phyloP scores from a whole-genome alignment of 306 rosid species.

The Castanea mollissima region DNA sequence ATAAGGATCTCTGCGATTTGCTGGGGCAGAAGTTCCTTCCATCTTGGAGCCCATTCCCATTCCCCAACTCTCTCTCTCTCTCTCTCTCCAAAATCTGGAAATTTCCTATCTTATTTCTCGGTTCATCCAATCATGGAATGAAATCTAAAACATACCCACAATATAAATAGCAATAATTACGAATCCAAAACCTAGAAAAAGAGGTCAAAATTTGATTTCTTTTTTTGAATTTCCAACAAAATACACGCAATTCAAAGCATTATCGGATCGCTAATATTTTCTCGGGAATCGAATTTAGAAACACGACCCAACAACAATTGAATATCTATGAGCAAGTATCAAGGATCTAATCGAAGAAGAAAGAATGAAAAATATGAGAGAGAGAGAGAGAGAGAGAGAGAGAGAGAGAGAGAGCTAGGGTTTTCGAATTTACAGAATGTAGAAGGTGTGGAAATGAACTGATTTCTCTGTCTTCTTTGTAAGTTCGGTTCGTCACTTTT shows the following conservation, averaged over 20 bases:
- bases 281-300: conserved; percentile 35
- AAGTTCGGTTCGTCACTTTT: background rate
- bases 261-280: conserved; percentile 47
- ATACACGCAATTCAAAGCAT: conserved; percentile 43
- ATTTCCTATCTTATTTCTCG: conserved; percentile 17
- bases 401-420: conserved; percentile 26
- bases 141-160: background rate
- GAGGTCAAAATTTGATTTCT: background rate
- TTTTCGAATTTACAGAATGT: conserved; percentile 35
- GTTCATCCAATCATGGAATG: conserved; percentile 26
- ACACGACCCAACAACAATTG: background rate
- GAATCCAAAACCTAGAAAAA: conserved; percentile 7
- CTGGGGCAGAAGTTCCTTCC: conserved; percentile 85
- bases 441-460: background rate
- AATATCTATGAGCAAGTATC: conserved; percentile 1
- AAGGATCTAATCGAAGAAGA: conserved; percentile 36
- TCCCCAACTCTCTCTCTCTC: background rate
- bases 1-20: conserved; percentile 87
- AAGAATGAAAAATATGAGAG: background rate
- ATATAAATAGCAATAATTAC: background rate
- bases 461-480: background rate
- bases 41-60: conserved; percentile 65
- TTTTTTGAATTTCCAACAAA: background rate
- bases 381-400: background rate
- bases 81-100: conserved; percentile 2